Evolutionary conservation across 2,329 filamentous ascomycete genomes (phyloP).

Genomic region (Nemania abortiva): DNA sequence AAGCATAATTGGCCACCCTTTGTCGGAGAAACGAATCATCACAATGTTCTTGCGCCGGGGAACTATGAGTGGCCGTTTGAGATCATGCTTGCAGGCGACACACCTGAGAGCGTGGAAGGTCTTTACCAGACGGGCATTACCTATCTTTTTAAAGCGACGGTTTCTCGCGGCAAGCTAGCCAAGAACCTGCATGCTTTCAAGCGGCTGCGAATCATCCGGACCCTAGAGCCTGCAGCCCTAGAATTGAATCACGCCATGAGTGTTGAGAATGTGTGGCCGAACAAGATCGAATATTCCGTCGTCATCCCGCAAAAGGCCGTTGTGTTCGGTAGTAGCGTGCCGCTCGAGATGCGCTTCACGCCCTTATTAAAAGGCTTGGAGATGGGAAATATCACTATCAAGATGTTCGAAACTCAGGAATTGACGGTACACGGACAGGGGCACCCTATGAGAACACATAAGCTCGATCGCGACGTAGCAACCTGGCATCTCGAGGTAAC

Average conservation of each 20-base stretch:
- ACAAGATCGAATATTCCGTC: conserved; percentile 97
- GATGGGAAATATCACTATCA: conserved; percentile 84
- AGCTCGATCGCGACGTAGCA: conserved; percentile 72
- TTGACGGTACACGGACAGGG: conserved; percentile 65
- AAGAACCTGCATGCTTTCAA: conserved; percentile 88
- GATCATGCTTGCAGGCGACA: conserved; percentile 76
- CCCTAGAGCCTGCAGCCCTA: conserved; percentile 78
- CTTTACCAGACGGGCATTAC: conserved; percentile 86
- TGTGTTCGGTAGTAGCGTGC: conserved; percentile 89
- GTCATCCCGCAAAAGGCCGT: conserved; percentile 93
- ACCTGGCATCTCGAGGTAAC: conserved; percentile 68
- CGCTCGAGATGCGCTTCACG: conserved; percentile 86
- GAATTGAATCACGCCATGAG: conserved; percentile 90
- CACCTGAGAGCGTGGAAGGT: conserved; percentile 90
- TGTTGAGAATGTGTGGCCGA: conserved; percentile 97
- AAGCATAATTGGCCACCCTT: conserved; percentile 78
- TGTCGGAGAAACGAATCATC: conserved; percentile 66
- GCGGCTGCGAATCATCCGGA: conserved; percentile 81
- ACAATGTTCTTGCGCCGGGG: conserved; percentile 72
- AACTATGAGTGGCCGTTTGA: conserved; percentile 91
- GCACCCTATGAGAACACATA: conserved; percentile 66
- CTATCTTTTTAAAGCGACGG: conserved; percentile 91
- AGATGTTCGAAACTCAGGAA: conserved; percentile 83
- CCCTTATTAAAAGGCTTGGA: conserved; percentile 89
- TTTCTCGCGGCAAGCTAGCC: conserved; percentile 86